phyloP scores from a whole-genome alignment of 768 basidiomycete genomes.

The Boletellus emodensis region DNA sequence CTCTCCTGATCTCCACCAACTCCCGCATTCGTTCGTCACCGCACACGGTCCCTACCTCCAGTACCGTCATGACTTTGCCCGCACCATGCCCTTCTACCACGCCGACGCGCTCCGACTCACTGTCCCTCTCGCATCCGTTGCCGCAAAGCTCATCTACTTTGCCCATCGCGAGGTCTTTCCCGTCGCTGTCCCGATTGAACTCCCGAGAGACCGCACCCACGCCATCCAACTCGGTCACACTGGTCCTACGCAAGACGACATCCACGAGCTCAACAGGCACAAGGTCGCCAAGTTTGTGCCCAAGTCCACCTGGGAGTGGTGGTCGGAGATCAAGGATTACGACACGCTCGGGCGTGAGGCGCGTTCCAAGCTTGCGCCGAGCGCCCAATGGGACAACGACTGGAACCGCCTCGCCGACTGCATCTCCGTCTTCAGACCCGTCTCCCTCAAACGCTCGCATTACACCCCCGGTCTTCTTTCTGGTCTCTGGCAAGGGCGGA shows the following conservation, averaged over 20 bases:
- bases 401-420: constrained; percentile 55
- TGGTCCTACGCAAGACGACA: constrained; percentile 54
- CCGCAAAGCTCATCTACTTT: constrained; percentile 63
- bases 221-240: constrained; percentile 24
- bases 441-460: constrained; percentile 29
- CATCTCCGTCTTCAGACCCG: constrained; percentile 31
- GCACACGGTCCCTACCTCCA: constrained; percentile 47
- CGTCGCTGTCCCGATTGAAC: constrained; percentile 40
- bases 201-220: constrained; percentile 30
- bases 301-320: constrained; percentile 19
- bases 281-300: constrained; percentile 32
- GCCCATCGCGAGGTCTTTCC: constrained; percentile 50
- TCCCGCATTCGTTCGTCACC: constrained; percentile 31
- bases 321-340: constrained; percentile 10
- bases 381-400: constrained; percentile 50
- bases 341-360: constrained; percentile 25
- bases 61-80: constrained; percentile 37
- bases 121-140: constrained; percentile 46
- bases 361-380: constrained; percentile 31
- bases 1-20: constrained; percentile 9
- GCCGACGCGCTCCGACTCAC: constrained; percentile 23
- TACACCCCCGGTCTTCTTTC: constrained; percentile 50
- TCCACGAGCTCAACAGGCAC: constrained; percentile 51
- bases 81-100: constrained; percentile 28
- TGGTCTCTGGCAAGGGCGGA: constrained; percentile 61